Base-by-base conservation (phyloP, 2,329 filamentous ascomycete genomes). In the Sodiomyces alkalinus region DNA sequence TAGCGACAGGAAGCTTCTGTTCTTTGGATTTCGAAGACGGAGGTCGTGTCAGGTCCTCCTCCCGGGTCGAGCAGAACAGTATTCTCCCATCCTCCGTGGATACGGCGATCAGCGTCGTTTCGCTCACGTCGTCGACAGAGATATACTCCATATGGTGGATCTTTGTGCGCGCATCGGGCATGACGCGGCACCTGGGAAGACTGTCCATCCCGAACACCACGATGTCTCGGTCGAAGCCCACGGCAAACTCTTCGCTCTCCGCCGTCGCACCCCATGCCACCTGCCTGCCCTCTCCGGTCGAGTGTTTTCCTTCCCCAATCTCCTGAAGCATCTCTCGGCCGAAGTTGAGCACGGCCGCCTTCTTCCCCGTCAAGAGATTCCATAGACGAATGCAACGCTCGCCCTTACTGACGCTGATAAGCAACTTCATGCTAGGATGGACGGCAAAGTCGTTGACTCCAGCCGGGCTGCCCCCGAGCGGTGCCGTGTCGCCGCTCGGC, bases 331-430 rank as follows among this genome's bases (percentile, higher is more conserved):
- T 64, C 1, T 76, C 69, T 32, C 69, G 65, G 39, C 68, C 69
- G 49, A 96, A 96, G 48, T 81, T 90, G 41, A 98, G 58, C 29
- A 93, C 86, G 17, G 86, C 83, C 1, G 86, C 86, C 58, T 93
- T 94, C 58, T 87, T 92, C 11, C 86, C 90, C 3, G 87, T 96
- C 39, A 96, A 85, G 38, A 98, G 52, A 46, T 98, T 96, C 90
- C 90, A 98, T 39, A 96, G 53, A 38, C 90, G 64, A 80, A 98
- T 92, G 45, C 77, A 83, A 39, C 74, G 75, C 58, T 98, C 90
- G 39, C 85, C 85, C 43, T 78, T 82, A 40, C 82, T 79, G 7
- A 96, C 85, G 41, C 74, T 92, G 34, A 98, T 73, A 81, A 96
- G 93, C 28, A 98, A 62, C 57, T 94, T 96, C 68, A 92, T 82